Base-by-base conservation (phyloP, 2,329 filamentous ascomycete genomes). In the Diplodia intermedia region DNA sequence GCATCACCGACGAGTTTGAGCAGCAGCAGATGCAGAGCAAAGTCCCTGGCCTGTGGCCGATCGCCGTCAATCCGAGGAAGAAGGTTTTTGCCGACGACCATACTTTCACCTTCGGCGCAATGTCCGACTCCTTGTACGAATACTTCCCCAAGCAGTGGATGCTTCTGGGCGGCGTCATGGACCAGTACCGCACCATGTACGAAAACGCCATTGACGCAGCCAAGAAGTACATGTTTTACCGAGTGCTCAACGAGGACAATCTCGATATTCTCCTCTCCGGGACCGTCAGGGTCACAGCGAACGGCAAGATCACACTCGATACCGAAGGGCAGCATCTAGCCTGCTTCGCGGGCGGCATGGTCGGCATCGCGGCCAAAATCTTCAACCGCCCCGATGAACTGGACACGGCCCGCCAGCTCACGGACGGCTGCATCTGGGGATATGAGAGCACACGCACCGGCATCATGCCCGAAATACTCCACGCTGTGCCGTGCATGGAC, bases 231-330 rank as follows among this genome's bases (percentile, higher is more conserved):
- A 84, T 97, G 11, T 86, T 97, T 68, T 97, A 88, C 79, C 86
- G 90, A 5, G 93, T 93, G 0, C 90, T 95, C 87, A 86, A 88
- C 23, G 86, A 88, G 7, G 82, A 85, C 7, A 82, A 86, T 65
- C 86, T 86, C 63, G 87, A 94, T 69, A 86, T 95, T n/a, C 84
- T 95, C 8, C 88, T 95, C 69, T 87, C 91, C 0, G 90, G 90
- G 29, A 88, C 88, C 6, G 75, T 74, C 4, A 71, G 76, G 1
- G 74, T 74, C 2, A 81, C 76, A 56, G 83, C 85, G 11, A 76
- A 73, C 1, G 83, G 83, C 15, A 78, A 82, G 2, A 69, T 79
- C 63, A 78, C 75, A 8, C 75, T 82, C 14, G 77, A 80, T 15
- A 74, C 84, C 0, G 78, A 83, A 69, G 80, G 77, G 20, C 83